Base-by-base conservation (phyloP, 306 rosid genomes). In the Malus sieversii region DNA sequence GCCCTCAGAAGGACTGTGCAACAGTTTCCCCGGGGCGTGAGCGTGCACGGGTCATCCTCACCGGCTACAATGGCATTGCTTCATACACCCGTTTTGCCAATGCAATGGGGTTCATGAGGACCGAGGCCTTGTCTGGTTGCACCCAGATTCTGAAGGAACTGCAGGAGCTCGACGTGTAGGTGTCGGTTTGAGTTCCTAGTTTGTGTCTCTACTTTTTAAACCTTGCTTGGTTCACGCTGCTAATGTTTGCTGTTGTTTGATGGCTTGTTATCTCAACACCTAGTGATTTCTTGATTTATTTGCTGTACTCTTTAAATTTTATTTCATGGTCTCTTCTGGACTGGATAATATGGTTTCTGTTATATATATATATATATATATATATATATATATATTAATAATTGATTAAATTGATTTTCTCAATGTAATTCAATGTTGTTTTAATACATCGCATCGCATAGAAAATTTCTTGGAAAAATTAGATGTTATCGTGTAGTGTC, bases 21-120 rank as follows among this genome's bases (percentile, higher is more conserved):
- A 73, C 75, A 29, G 69, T 35, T 2, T 46, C 91, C 52, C 90
- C 89, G 2, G 98, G 93, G 2, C 97, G 97, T 12, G 98, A 96
- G 55, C 82, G 89, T 33, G 91, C 99, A 27, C 93, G 90, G 4
- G 96, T 96, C 52, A 81, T 87, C 75, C 99, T 96, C 70, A 92
- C 97, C 0, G 66, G 85, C 70, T 38, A 77, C 86, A 96, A 96
- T 3, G 99, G 99, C 73, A 89, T 96, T 22, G 84, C 88, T 52
- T 82, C 97, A 0, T n/a, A 82, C 8, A 45, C 76, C 0, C 91
- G 99, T 27, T 83, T 42, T 38, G 93, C 86, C 83, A 96, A 96
- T 77, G 76, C 93, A 20, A 85, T 96, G 90, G 91, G 90, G 6
- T 96, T 83, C 85, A 76, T 66, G 77, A 81, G 66, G 68, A 44